Conservation (phyloP, 192 early-diverging fungal species). For the Pilobolus umbonatus region DNA sequence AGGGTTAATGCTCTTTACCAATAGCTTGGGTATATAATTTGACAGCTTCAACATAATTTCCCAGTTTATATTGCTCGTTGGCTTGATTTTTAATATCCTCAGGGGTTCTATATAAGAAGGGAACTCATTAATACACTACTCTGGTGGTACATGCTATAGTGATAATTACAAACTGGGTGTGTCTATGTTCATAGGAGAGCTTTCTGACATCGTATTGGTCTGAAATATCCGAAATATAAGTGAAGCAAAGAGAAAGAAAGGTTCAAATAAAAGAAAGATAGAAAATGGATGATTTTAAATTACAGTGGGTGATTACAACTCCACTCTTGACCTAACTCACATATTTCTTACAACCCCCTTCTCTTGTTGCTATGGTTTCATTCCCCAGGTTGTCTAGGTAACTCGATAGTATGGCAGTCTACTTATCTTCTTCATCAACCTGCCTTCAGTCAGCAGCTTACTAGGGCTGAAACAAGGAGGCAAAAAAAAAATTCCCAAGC, state of each 20-base stretch:
- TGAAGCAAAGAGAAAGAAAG: too few relatives aligned
- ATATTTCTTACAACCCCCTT: too few relatives aligned
- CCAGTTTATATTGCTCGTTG: constrained; percentile 67
- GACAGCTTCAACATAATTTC: constrained; percentile 61
- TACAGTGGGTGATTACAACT: too few relatives aligned
- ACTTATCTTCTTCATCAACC: too few relatives aligned
- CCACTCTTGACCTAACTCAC: too few relatives aligned
- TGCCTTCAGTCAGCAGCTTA: too few relatives aligned
- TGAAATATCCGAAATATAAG: not conserved
- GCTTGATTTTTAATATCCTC: constrained; percentile 66
- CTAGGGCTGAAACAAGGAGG: too few relatives aligned
- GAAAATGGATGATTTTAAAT: too few relatives aligned
- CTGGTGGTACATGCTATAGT: not conserved
- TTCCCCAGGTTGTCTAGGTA: too few relatives aligned
- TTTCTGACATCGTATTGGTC: not conserved
- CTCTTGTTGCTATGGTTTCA: too few relatives aligned
- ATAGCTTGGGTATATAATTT: constrained; percentile 67
- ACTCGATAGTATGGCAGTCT: too few relatives aligned
- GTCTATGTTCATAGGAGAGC: not conserved
- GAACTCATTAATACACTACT: not conserved
- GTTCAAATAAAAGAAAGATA: not conserved
- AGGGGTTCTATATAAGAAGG: constrained; percentile 34
- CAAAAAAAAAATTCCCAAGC: too few relatives aligned
- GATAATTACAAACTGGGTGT: not conserved
- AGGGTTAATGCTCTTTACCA: constrained; percentile 47